These are phyloP conservation scores for Hura crepitans DNA, from an alignment of 441 rosid species.

Conservation along the genomic window DNA sequence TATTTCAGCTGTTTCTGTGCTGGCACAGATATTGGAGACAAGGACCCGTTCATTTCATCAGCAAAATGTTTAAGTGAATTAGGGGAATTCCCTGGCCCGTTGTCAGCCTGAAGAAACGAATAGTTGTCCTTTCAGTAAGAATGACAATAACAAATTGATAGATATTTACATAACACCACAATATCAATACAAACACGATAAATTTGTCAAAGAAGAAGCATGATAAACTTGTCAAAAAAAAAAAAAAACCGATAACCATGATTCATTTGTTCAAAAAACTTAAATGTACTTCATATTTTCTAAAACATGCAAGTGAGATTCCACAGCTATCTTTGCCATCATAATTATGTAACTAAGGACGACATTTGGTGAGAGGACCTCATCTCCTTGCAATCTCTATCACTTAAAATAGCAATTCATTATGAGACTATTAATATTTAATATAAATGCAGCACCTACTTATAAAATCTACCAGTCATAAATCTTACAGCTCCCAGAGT, in stretches of 20 bases:
- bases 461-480: too few relatives aligned
- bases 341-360: background rate
- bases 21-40: constrained; percentile 70
- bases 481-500: too few relatives aligned
- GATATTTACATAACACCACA: background rate
- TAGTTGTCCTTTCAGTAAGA: constrained; percentile 3
- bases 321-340: background rate
- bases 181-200: background rate
- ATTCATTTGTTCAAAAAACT: constrained; percentile 1
- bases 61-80: constrained; percentile 60
- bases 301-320: constrained; percentile 5
- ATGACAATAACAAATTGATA: constrained; percentile 5
- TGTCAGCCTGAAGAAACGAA: constrained; percentile 25
- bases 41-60: constrained; percentile 53
- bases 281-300: background rate
- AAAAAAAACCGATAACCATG: too few relatives aligned
- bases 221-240: background rate
- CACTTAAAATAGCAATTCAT: too few relatives aligned
- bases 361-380: too few relatives aligned
- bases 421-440: too few relatives aligned
- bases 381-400: too few relatives aligned
- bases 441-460: too few relatives aligned
- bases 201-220: background rate
- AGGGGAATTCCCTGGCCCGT: constrained; percentile 52
- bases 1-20: constrained; percentile 93